Evolutionary conservation across 768 basidiomycete genomes (phyloP), one percentile per base, ranked within the genome.

Genomic region (Cantharellus anzutake): DNA sequence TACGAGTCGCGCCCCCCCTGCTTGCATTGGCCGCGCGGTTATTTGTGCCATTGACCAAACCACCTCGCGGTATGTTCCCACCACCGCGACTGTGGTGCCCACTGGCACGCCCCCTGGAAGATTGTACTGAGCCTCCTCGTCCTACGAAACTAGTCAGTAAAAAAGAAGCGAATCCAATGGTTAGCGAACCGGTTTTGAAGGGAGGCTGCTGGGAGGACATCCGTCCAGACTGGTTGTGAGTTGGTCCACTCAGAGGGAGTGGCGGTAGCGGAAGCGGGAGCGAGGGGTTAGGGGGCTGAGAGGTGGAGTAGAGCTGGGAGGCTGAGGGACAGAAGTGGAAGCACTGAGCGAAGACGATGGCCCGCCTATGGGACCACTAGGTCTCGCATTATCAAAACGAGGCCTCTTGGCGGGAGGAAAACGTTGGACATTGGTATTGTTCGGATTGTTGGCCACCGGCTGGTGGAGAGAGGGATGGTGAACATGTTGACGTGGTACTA

Each of bases 341-440:
- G 71, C 65, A 70, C 69, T 68, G 67, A 4, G 79, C 78, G 3
- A 75, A 76, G 77, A 11, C 78, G 77, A 0, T 77, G 73, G 65
- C 80, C 80, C 64, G 55, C 42, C 7, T 55, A 60, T 40, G 60
- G 58, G 48, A 38, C 52, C 35, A 59, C 34, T 51, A 39, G 16
- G 59, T 52, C 51, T 60, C 57, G 37, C 50, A 60, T 48, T 48
- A 51, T 94, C 92, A 67, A 92, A 92, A 50, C 90, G 79, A 65
- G 83, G 89, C 58, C 92, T 76, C 70, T 96, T 96, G 1, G 90
- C 90, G 2, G 92, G 91, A 4, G 92, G 92, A n/a, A 83, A 74
- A 66, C 88, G 52, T 37, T 55, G 52, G 35, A 37, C 14, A 11
- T 37, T 37, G 38, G 11, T 11, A 37, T 37, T 55, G 35, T 11